Conservation (phyloP, 2,329 filamentous ascomycete species). For the Stagonosporopsis rhizophila region DNA sequence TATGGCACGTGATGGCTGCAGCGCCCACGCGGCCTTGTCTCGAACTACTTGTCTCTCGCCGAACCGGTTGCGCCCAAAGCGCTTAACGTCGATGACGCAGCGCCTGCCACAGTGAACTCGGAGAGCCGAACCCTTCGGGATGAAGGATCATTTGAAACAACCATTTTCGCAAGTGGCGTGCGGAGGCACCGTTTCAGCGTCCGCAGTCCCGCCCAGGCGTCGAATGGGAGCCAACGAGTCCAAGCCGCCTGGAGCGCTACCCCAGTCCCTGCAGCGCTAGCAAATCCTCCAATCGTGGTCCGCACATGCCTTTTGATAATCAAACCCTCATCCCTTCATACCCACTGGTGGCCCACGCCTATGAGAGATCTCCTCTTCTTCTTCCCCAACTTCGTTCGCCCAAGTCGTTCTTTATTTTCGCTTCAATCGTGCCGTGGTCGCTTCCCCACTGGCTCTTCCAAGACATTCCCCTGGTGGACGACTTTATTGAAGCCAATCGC, state of each 20-base stretch:
- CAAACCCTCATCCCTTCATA: constrained; percentile 35
- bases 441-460: constrained; percentile 38
- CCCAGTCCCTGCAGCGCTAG: constrained; percentile 22
- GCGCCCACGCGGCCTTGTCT: constrained; percentile 15
- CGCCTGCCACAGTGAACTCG: constrained; percentile 13
- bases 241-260: constrained; percentile 18
- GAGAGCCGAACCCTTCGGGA: constrained; percentile 21
- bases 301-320: constrained; percentile 25
- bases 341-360: constrained; percentile 27
- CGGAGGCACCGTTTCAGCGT: constrained; percentile 23
- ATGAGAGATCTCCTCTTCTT: constrained; percentile 24
- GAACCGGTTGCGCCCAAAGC: constrained; percentile 6
- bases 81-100: constrained; percentile 23
- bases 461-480: constrained; percentile 41
- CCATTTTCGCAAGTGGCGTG: constrained; percentile 22
- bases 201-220: constrained; percentile 24
- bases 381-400: constrained; percentile 31
- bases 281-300: constrained; percentile 27
- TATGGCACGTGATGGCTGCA: constrained; percentile 5
- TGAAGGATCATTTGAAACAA: constrained; percentile 30
- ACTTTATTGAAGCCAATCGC: constrained; percentile 34
- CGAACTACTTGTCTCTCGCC: constrained; percentile 13
- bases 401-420: constrained; percentile 27
- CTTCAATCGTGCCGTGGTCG: constrained; percentile 25
- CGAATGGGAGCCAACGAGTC: constrained; percentile 19